Conservation (phyloP, 2,329 filamentous ascomycete genomes). For the Myriangium duriaei region DNA sequence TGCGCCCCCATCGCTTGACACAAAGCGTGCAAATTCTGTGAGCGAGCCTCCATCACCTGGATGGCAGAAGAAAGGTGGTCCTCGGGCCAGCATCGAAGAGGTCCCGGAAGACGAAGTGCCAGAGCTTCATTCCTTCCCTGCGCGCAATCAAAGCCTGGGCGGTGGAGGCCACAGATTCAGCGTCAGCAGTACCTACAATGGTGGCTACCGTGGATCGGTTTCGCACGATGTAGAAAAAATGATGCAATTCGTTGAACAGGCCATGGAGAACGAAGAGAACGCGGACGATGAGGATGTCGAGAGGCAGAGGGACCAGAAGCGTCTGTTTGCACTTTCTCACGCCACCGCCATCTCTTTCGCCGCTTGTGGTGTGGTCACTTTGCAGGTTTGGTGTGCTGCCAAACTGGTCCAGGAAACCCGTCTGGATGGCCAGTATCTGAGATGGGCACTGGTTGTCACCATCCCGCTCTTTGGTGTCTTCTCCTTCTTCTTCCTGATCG, state of each 20-base stretch:
- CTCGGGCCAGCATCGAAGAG: conserved; percentile 1
- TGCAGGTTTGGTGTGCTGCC: conserved; percentile 7
- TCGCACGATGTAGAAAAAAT: conserved; percentile 9
- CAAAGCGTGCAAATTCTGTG: background rate
- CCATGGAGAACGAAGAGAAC: conserved; percentile 9
- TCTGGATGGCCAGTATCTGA: conserved; percentile 4
- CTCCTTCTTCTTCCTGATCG: conserved; percentile 9
- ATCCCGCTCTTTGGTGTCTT: conserved; percentile 7
- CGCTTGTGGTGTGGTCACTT: conserved; percentile 1
- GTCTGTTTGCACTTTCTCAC: conserved; percentile 5
- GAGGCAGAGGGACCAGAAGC: conserved; percentile 4
- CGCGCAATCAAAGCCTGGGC: background rate
- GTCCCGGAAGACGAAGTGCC: conserved; percentile 7
- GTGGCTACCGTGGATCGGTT: conserved; percentile 7
- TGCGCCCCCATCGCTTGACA: background rate
- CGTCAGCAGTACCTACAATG: conserved; percentile 9
- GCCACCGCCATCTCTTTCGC: conserved; percentile 6
- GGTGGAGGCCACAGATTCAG: background rate
- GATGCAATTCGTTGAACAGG: conserved; percentile 7
- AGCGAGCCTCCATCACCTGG: background rate
- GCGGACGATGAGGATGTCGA: conserved; percentile 4
- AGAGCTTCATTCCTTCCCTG: conserved; percentile 3
- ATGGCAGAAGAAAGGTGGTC: background rate
- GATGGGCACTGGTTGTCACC: conserved; percentile 7
- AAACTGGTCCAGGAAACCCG: conserved; percentile 7